Conservation (phyloP, 805 yeast species). For the Yamadazyma nakazawae region DNA sequence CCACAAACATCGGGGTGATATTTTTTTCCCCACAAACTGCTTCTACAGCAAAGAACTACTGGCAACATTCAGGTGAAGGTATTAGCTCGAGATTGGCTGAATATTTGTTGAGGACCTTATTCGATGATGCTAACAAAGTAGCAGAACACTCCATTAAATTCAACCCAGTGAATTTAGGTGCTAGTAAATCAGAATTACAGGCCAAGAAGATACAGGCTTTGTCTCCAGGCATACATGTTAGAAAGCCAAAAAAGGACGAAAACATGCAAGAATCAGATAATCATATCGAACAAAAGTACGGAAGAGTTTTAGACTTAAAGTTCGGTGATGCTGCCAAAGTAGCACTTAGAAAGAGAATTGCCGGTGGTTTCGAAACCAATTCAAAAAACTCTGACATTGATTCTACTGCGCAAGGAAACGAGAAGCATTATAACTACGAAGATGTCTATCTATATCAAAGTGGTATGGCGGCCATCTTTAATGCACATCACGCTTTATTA, state of each 20-base stretch:
- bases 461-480: constrained; percentile 91
- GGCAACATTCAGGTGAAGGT: constrained; percentile 99
- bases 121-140: constrained; percentile 13
- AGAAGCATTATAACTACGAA: constrained; percentile 35
- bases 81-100: constrained; percentile 87
- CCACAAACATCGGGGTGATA: constrained; percentile 73
- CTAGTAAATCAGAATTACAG: constrained; percentile 33
- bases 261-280: constrained; percentile 51
- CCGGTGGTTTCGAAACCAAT: constrained; percentile 53
- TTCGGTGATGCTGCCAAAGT: constrained; percentile 72
- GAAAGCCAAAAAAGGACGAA: constrained; percentile 18
- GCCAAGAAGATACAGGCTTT: constrained; percentile 14
- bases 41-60: constrained; percentile 73
- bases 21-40: constrained; percentile 63
- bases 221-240: constrained; percentile 13
- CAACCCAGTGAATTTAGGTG: constrained; percentile 10
- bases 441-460: constrained; percentile 84
- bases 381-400: constrained; percentile 25
- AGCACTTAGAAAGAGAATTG: constrained; percentile 71
- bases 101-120: constrained; percentile 66
- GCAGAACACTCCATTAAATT: constrained; percentile 7
- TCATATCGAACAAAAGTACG: constrained; percentile 85
- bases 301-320: constrained; percentile 78
- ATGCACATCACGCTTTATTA: constrained; percentile 63
- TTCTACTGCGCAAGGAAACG: constrained; percentile 7